Conservation (phyloP, 768 basidiomycete species). For the Pulveroboletus frians region DNA sequence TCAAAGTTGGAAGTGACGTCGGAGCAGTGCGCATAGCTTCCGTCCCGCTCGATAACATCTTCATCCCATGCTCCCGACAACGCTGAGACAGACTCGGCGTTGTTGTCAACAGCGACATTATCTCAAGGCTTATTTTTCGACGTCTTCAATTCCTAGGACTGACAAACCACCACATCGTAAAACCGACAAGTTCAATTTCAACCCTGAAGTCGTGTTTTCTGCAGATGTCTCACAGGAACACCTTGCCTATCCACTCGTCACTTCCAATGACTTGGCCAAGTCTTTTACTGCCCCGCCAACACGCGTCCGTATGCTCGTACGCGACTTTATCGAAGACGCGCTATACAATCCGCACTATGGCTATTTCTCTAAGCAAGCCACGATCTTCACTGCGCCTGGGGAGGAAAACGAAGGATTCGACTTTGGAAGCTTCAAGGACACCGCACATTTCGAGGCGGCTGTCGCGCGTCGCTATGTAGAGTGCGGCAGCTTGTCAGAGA, state of each 20-base stretch:
- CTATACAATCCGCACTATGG: slow-evolving; percentile 97
- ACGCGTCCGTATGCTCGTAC: slow-evolving; percentile 86
- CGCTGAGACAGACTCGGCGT: slow-evolving; percentile 14
- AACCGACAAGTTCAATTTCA: slow-evolving; percentile 64
- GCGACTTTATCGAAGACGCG: slow-evolving; percentile 96
- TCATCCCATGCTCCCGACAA: slow-evolving; percentile 19
- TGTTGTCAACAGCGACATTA: slow-evolving; percentile 20
- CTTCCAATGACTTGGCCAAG: slow-evolving; percentile 63
- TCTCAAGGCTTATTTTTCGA: slow-evolving; percentile 24
- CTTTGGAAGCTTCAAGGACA: slow-evolving; percentile 62
- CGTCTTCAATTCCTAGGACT: slow-evolving; percentile 13
- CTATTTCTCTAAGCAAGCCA: slow-evolving; percentile 91
- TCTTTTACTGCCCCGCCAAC: slow-evolving; percentile 54
- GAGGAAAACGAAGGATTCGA: slow-evolving; percentile 50
- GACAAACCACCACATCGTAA: slow-evolving; percentile 11
- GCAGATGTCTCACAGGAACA: slow-evolving; percentile 41
- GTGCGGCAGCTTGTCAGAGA: slow-evolving; percentile 55
- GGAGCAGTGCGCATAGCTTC: slow-evolving; percentile 3
- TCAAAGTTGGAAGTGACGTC: slow-evolving; percentile 8
- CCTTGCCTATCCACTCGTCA: slow-evolving; percentile 51
- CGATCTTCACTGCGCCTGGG: slow-evolving; percentile 68
- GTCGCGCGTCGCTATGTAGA: slow-evolving; percentile 72
- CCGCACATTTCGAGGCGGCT: slow-evolving; percentile 72
- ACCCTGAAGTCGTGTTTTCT: slow-evolving; percentile 53
- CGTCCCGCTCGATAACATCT: slow-evolving; percentile 1